These are phyloP conservation scores for Narthecium ossifragum DNA, from an alignment of 106 monocot species.

Conservation along the genomic window DNA sequence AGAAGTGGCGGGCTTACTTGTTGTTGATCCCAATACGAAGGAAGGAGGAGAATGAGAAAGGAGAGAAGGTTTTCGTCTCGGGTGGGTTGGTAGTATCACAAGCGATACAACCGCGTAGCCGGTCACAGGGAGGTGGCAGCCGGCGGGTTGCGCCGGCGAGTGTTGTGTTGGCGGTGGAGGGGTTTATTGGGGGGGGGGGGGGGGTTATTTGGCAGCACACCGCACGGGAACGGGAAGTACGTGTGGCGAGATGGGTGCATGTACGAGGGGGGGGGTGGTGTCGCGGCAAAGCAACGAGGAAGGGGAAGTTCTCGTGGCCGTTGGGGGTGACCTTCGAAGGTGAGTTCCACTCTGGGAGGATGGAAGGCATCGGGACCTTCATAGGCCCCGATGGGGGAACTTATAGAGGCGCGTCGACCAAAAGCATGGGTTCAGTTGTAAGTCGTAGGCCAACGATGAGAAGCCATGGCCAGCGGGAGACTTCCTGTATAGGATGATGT, in stretches of 20 bases:
- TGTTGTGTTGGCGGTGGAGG: neutral
- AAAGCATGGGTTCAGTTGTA: neutral
- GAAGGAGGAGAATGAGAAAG: no score
- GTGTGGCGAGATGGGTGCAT: neutral
- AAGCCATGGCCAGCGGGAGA: no score
- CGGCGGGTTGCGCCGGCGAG: neutral
- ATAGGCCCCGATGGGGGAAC: neutral
- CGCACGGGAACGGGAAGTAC: neutral
- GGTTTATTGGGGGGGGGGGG: neutral
- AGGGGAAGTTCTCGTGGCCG: neutral
- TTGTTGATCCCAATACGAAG: no score
- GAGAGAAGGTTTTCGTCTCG: no score
- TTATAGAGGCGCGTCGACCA: neutral
- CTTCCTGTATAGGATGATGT: no score
- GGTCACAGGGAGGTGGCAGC: no score
- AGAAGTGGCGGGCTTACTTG: no score
- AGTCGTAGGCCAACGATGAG: neutral
- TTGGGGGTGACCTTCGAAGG: neutral
- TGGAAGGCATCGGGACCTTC: neutral
- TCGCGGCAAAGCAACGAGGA: neutral
- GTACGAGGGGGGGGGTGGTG: conserved; percentile 1
- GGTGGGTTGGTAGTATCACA: no score
- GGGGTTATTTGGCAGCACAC: neutral
- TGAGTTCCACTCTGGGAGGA: neutral
- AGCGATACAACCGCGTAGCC: no score